Conservation (phyloP, 176 grass and related monocot genomes). For the Oryza officinalis region DNA sequence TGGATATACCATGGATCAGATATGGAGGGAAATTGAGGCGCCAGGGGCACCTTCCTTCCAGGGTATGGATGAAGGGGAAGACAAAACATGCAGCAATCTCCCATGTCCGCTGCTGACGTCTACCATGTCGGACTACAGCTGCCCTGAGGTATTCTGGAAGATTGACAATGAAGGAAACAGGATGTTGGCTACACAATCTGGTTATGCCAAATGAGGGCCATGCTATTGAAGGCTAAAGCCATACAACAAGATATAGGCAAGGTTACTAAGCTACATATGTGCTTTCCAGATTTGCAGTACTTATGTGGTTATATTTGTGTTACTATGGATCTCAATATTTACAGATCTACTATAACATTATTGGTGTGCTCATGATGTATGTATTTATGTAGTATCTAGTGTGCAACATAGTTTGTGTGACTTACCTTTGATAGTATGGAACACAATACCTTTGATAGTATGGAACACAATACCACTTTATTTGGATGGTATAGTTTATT, state of each 20-base stretch:
- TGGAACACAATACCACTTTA: background rate
- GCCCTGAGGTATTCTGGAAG: constrained; percentile 51
- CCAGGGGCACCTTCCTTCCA: constrained; percentile 25
- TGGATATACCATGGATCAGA: constrained; percentile 79
- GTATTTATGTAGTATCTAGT: constrained; percentile 34
- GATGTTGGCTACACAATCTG: constrained; percentile 47
- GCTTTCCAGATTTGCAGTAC: constrained; percentile 17
- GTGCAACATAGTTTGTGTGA: constrained; percentile 38
- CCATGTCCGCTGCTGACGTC: constrained; percentile 31
- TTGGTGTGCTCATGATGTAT: constrained; percentile 29
- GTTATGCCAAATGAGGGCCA: constrained; percentile 30
- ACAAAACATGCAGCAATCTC: constrained; percentile 20
- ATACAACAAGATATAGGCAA: constrained; percentile 22
- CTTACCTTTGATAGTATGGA: constrained; percentile 7
- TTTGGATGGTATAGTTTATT: constrained; percentile 9
- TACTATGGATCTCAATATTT: constrained; percentile 37
- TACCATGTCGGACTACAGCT: constrained; percentile 41
- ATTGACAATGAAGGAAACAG: constrained; percentile 50
- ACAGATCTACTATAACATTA: constrained; percentile 27
- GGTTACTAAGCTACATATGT: constrained; percentile 34
- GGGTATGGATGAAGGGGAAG: constrained; percentile 32
- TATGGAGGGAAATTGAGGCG: constrained; percentile 73
- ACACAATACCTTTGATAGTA: background rate
- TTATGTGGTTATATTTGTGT: constrained; percentile 26
- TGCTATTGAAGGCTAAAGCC: constrained; percentile 41